Base-by-base conservation (phyloP, 208 protist species). In the Leishmania lainsoni region DNA sequence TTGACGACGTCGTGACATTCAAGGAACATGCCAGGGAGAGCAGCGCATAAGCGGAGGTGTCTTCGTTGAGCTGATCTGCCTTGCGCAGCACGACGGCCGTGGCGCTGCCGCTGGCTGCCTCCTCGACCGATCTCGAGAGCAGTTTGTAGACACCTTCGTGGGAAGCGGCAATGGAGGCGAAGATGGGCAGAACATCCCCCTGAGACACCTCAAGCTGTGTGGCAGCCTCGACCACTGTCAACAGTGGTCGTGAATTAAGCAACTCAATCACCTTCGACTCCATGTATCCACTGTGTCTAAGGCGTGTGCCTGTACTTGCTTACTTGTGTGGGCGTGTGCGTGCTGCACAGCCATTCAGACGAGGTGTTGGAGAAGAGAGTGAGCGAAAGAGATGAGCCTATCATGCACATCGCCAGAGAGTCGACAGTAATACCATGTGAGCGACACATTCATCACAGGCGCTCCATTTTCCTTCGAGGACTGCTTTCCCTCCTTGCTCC, bases 171-270 rank as follows among this genome's bases (percentile, higher is more conserved):
- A 85, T 26, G 29, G 76, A 42, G 4, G 69, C 54, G 5, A 85
- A 80, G 71, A 61, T 58, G 6, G 42, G 8, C 17, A 35, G 56
- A 54, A 85, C 22, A 0, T 74, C 76, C 17, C 10, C 39, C 61
- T 81, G 49, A 4, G 81, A 54, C 20, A 58, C 42, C 8, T 61
- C n/a, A 9, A 81, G n/a, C 16, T 72, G 8, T 12, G 14, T 5
- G 63, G 80, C 79, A 45, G 83, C 83, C 75, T 87, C 83, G 29
- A n/a, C 26, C 8, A 65, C 51, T 48, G 76, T 84, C 51, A 87
- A 10, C 22, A 87, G 35, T 9, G 83, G 66, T 10, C 80, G 80
- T 35, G 70, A 52, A 8, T 32, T 6, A 12, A 84, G 61, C 35
- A 87, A 76, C 1, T 61, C 51, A 56, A 78, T 26, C 12, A 85